These are phyloP conservation scores for Annulohypoxylon maeteangense DNA, from an alignment of 495 filamentous ascomycete genomes.

Conservation along the genomic window DNA sequence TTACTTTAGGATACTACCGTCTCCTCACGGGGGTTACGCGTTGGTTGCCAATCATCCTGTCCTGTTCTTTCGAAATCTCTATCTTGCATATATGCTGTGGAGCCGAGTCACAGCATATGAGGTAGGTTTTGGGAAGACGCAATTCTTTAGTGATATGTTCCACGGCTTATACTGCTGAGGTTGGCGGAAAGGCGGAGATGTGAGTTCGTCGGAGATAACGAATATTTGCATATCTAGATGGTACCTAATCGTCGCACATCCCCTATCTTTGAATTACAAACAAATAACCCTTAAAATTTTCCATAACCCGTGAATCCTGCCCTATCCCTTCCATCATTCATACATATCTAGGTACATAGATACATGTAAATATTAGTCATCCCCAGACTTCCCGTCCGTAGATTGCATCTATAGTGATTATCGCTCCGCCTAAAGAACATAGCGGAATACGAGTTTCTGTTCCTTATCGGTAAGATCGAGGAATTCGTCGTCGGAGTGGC, in stretches of 20 bases:
- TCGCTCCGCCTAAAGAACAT: constrained; percentile 39
- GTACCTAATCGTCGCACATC: neutral
- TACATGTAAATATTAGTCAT: neutral
- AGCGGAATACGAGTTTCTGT: constrained; percentile 58
- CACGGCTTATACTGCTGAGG: neutral
- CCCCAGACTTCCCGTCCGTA: neutral
- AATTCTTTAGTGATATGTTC: neutral
- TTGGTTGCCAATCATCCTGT: neutral
- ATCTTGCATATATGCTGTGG: neutral
- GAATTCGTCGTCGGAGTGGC: constrained; percentile 35
- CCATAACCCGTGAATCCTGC: neutral
- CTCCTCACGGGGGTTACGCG: neutral
- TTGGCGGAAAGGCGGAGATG: neutral
- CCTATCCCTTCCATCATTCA: neutral
- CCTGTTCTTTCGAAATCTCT: neutral
- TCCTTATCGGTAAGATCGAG: constrained; percentile 60
- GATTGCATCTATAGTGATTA: neutral
- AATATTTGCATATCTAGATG: no score
- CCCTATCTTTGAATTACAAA: neutral
- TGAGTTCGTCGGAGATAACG: neutral
- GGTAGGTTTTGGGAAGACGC: neutral
- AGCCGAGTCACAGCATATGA: neutral
- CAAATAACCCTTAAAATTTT: neutral
- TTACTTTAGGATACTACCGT: neutral
- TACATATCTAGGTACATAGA: neutral